Conservation (phyloP, 2,329 filamentous ascomycete genomes). For the Pseudogymnoascus sp. region DNA sequence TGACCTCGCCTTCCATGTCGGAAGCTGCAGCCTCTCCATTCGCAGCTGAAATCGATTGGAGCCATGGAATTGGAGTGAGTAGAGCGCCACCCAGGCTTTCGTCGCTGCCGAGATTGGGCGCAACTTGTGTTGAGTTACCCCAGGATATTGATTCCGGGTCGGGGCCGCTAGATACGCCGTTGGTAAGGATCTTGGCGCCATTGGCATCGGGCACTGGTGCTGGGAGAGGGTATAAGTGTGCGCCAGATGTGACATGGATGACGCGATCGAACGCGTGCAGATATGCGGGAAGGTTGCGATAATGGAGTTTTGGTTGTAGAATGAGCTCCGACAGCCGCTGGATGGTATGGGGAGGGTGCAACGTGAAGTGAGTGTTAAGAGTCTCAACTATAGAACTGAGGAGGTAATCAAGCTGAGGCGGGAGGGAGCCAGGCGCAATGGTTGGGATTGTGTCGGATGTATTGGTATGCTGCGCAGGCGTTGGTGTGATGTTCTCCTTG, state of each 20-base stretch:
- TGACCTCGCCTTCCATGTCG: constrained; percentile 52
- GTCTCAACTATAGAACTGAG: constrained; percentile 53
- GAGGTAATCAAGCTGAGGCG: constrained; percentile 56
- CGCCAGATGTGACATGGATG: constrained; percentile 78
- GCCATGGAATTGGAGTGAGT: constrained; percentile 90
- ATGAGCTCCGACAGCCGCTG: constrained; percentile 88
- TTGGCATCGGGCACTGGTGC: constrained; percentile 54
- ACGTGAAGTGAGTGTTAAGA: constrained; percentile 59
- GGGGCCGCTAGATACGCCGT: constrained; percentile 45
- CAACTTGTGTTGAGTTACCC: constrained; percentile 37
- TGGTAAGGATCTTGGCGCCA: constrained; percentile 46
- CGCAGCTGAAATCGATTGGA: constrained; percentile 31
- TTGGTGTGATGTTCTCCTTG: constrained; percentile 58
- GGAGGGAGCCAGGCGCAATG: constrained; percentile 42
- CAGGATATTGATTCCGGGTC: constrained; percentile 37
- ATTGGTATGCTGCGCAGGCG: constrained; percentile 33
- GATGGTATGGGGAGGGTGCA: constrained; percentile 80
- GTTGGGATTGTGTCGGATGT: constrained; percentile 14
- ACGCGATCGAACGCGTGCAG: constrained; percentile 87
- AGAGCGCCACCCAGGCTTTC: constrained; percentile 85
- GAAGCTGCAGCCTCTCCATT: constrained; percentile 22
- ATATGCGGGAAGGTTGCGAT: constrained; percentile 74
- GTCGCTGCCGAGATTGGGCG: constrained; percentile 63
- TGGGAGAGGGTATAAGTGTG: constrained; percentile 76
- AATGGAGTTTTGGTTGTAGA: constrained; percentile 68